Percentiles rank a stretch among this genome's conserved stretches.
Conservation (phyloP, 2,329 filamentous ascomycete genomes). For the Colletotrichum sansevieriae region DNA sequence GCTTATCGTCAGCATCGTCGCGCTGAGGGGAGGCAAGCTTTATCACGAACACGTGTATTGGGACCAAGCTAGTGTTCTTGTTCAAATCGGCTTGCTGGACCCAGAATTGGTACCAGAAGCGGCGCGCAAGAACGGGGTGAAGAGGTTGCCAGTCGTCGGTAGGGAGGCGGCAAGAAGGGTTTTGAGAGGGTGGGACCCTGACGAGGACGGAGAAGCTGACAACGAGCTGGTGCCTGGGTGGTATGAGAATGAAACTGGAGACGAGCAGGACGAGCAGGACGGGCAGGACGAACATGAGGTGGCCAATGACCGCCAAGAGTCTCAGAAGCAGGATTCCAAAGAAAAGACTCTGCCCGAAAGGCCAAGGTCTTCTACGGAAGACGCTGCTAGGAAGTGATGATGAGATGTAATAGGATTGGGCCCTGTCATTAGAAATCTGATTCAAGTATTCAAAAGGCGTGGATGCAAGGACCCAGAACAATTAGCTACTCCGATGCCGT, state of each 20-base stretch:
- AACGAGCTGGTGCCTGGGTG: constrained; percentile 56
- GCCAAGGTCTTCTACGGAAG: background rate
- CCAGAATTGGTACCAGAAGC: constrained; percentile 53
- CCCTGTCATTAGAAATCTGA: no score
- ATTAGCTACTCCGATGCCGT: no score
- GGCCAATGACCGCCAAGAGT: background rate
- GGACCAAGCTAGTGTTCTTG: constrained; percentile 72
- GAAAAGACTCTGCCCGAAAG: constrained; percentile 11
- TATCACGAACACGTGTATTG: constrained; percentile 75
- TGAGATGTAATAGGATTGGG: background rate
- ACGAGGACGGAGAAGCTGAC: constrained; percentile 58
- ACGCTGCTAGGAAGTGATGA: background rate
- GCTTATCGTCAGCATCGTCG: constrained; percentile 70
- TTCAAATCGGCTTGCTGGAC: constrained; percentile 70
- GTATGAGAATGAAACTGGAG: constrained; percentile 44
- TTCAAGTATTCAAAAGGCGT: no score
- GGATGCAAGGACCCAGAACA: no score
- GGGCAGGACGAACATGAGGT: background rate
- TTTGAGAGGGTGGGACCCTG: constrained; percentile 50
- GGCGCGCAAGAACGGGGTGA: constrained; percentile 51
- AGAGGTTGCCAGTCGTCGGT: constrained; percentile 56
- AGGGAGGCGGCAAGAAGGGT: constrained; percentile 55
- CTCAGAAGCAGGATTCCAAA: background rate
- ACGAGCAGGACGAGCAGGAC: background rate
- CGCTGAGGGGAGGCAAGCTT: constrained; percentile 69